Base-by-base conservation (phyloP, 148 eudicot genomes). In the Rhododendron vialii region DNA sequence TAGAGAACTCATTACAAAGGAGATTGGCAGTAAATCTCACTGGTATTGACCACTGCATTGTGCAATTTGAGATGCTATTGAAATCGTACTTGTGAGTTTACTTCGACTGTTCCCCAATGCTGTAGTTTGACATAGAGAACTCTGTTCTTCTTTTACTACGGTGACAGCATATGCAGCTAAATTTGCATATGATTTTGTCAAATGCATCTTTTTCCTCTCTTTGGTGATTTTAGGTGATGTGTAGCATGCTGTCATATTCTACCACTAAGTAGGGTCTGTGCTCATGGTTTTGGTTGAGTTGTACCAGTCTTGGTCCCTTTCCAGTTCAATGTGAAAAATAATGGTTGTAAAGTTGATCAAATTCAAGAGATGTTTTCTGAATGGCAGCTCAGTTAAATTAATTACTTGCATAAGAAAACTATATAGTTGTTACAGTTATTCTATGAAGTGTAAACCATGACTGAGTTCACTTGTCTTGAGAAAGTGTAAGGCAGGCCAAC, bases 1-100 rank as follows among this genome's bases (percentile, higher is more conserved):
- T 63, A 63, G 28, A 8, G 69, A 55, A 26, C 28, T 82, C 69
- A 36, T 57, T 35, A 3, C 53, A 33, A 80, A 7, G 6, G 43
- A 14, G 2, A 47, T 50, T 47, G 57, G 55, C 47, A n/a, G 53
- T 69, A 41, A 26, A 80, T 15, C 59, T 41, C 45, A 47, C 12
- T 45, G 28, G 61, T 28, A 17, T 84, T 73, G 38, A 74, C 11
- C 48, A 50, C 51, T 11, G 33, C 33, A 22, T 1, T 84, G 22
- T 74, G 71, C 50, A 67, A 81, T 65, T 82, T 73, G 59, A 57
- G 69, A 74, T 84, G 80, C 65, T 38, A 87, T 35, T 4, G 30
- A 57, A 83, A 8, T 61, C 38, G 47, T 51, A 26, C 53, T 73
- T 73, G 43, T 38, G 14, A 38, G 55, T 17, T 61, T 20, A 80